Conservation (phyloP, 106 monocot species). For the Allium sativum region DNA sequence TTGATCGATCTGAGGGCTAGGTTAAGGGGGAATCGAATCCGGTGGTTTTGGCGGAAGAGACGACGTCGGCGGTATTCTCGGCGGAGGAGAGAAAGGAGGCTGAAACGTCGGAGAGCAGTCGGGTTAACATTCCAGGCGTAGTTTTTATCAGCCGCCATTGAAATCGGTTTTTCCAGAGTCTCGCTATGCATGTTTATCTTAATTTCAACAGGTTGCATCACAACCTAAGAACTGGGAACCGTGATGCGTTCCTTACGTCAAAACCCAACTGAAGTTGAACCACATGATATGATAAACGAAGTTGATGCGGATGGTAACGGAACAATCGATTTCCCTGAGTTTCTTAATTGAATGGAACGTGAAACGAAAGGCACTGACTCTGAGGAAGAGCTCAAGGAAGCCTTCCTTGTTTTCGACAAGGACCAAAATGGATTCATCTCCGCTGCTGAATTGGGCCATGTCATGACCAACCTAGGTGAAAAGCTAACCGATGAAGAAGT, state of each 20-base stretch:
- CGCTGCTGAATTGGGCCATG: slow-evolving; percentile 21
- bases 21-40: too few species aligned
- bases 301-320: slow-evolving; percentile 25
- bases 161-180: too few species aligned
- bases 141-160: too few species aligned
- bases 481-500: slow-evolving; percentile 23
- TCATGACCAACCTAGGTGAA: slow-evolving; percentile 24
- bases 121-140: too few species aligned
- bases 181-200: slow-evolving; percentile 20
- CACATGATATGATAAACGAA: slow-evolving; percentile 24
- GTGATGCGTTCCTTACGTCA: slow-evolving; percentile 21
- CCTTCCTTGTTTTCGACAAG: slow-evolving; percentile 22
- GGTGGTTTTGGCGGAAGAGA: too few species aligned
- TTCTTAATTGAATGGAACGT: slow-evolving; percentile 20
- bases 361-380: slow-evolving; percentile 24
- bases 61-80: too few species aligned
- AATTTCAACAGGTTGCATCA: slow-evolving; percentile 18
- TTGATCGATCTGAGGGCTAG: too few species aligned
- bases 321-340: slow-evolving; percentile 21
- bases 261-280: slow-evolving; percentile 21
- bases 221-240: slow-evolving; percentile 21
- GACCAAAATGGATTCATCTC: slow-evolving; percentile 27
- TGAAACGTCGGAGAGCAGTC: too few species aligned
- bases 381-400: slow-evolving; percentile 26
- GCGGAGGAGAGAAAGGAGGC: too few species aligned